phyloP scores from a whole-genome alignment of 2,329 filamentous ascomycete species.

The Calycina marina region DNA sequence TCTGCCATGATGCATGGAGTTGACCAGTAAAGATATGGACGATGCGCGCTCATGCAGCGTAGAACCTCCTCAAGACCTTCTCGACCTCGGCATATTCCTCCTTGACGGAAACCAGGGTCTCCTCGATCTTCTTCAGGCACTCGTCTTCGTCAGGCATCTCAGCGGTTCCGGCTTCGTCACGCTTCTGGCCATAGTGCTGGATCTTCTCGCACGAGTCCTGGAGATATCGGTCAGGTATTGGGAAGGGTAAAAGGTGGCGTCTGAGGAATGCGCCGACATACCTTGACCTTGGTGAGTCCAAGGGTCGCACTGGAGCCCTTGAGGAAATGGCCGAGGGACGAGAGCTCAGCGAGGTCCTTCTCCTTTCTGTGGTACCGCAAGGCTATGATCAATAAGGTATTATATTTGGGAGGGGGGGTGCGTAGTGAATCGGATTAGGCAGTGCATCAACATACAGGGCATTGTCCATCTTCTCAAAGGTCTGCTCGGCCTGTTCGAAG shows the following conservation, averaged over 20 bases:
- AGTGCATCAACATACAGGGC: conserved; percentile 53
- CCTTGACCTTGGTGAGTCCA: conserved; percentile 78
- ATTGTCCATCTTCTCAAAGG: conserved; percentile 71
- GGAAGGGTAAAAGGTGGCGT: too few species aligned
- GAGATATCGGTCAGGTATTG: background rate
- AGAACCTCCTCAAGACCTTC: conserved; percentile 42
- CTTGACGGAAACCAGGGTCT: conserved; percentile 58
- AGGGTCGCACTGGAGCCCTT: conserved; percentile 95
- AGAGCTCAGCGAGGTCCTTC: conserved; percentile 60
- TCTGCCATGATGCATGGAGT: conserved; percentile 1
- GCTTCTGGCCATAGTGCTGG: conserved; percentile 74
- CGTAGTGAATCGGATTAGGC: too few species aligned
- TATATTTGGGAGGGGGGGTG: too few species aligned
- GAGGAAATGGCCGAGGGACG: conserved; percentile 81
- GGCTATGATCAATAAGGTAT: background rate
- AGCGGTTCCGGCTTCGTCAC: conserved; percentile 59
- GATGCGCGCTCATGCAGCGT: conserved; percentile 7
- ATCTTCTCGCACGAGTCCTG: conserved; percentile 66
- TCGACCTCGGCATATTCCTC: conserved; percentile 63
- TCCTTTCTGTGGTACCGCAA: conserved; percentile 35
- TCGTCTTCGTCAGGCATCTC: conserved; percentile 51
- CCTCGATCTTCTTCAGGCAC: conserved; percentile 55
- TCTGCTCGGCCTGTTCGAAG: conserved; percentile 79
- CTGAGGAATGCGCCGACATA: too few species aligned
- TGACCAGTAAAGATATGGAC: background rate